These are phyloP conservation scores for Aspergillus aculeatus DNA, from an alignment of 2,329 filamentous ascomycete species.

Conservation along the genomic window DNA sequence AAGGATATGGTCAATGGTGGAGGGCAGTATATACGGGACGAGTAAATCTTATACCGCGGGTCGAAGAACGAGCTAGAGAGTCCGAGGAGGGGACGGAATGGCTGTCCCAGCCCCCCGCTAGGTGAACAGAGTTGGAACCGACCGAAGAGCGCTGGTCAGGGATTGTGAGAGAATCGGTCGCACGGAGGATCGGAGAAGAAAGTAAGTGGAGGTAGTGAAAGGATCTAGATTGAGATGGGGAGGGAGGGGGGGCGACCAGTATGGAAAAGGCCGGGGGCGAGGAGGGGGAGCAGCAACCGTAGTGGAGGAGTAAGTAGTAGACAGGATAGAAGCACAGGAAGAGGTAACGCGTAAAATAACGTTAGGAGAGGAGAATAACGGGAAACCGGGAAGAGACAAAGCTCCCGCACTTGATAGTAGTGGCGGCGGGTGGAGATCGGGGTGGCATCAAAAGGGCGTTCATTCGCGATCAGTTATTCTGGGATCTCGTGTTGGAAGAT, in stretches of 20 bases:
- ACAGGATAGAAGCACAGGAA: background rate
- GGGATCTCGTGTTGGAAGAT: background rate
- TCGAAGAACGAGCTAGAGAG: background rate
- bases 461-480: background rate
- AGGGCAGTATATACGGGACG: slow-evolving; percentile 1
- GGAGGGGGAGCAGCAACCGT: background rate
- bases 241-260: background rate
- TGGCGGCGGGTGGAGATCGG: background rate
- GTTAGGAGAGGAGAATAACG: background rate
- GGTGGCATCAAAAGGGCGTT: background rate
- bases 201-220: background rate
- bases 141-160: background rate
- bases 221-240: slow-evolving; percentile 1
- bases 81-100: background rate
- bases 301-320: background rate
- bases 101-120: background rate
- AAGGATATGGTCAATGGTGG: background rate
- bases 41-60: background rate
- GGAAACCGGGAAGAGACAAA: background rate
- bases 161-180: slow-evolving; percentile 1
- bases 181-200: slow-evolving; percentile 1
- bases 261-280: slow-evolving; percentile 1
- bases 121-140: slow-evolving; percentile 5
- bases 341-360: background rate
- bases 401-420: background rate